Conservation (phyloP, 192 early-diverging fungal genomes). For the Coemansia pectinata region DNA sequence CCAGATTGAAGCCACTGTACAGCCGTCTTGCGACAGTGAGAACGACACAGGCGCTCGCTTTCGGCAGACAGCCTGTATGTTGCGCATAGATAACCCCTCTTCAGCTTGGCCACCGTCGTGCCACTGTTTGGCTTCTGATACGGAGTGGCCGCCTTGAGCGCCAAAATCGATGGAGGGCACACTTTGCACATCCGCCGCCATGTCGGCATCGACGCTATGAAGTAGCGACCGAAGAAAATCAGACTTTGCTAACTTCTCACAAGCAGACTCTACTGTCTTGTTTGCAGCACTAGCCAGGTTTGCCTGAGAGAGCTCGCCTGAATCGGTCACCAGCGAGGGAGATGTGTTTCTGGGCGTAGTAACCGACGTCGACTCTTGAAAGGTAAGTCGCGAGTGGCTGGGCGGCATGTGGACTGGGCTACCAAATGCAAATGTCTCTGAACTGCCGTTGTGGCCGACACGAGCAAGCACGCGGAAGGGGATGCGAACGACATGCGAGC, state of each 20-base stretch:
- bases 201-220: conserved; percentile 1
- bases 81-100: not conserved
- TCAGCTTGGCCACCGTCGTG: not conserved
- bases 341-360: conserved; percentile 39
- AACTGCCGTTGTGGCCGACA: conserved; percentile 7
- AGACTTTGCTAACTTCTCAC: conserved; percentile 21
- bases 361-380: conserved; percentile 24
- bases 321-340: conserved; percentile 13
- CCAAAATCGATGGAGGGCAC: conserved; percentile 16
- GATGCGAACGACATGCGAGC: conserved; percentile 35
- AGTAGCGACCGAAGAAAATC: conserved; percentile 25
- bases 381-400: conserved; percentile 24
- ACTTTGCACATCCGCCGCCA: conserved; percentile 10
- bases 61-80: conserved; percentile 26
- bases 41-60: conserved; percentile 44
- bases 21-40: conserved; percentile 35
- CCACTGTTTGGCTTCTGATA: not conserved
- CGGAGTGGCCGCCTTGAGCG: not conserved
- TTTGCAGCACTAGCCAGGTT: not conserved
- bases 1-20: conserved; percentile 44
- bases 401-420: conserved; percentile 39
- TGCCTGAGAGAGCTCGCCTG: not conserved
- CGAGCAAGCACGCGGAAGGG: conserved; percentile 44
- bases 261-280: not conserved
- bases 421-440: conserved; percentile 19